Conservation (phyloP, 2,329 filamentous ascomycete species). For the Dryadomyces quercivorus region DNA sequence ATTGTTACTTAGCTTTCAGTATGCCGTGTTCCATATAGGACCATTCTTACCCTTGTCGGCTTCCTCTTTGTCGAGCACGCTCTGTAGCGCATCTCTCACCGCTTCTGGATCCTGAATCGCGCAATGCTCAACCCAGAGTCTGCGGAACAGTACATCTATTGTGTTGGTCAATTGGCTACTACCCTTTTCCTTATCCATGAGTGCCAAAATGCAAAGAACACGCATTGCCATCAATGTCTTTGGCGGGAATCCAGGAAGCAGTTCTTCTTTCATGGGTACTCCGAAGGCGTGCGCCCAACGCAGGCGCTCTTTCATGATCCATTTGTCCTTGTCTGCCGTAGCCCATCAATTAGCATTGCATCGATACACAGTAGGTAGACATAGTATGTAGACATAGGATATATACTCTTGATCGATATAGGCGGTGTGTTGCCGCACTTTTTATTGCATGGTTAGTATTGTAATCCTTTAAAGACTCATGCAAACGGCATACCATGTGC, state of each 20-base stretch:
- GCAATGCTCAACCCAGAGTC: conserved; percentile 20
- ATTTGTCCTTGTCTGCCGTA: conserved; percentile 24
- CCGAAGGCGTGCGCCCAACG: conserved; percentile 22
- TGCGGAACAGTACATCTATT: conserved; percentile 21
- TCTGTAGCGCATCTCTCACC: conserved; percentile 15
- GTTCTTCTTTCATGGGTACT: conserved; percentile 20
- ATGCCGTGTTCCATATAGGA: too few relatives aligned
- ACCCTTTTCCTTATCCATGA: conserved; percentile 9
- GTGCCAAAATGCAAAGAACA: conserved; percentile 17
- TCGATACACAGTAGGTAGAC: too few relatives aligned
- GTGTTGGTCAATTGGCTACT: conserved; percentile 14
- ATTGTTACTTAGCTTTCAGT: background rate
- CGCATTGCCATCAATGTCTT: conserved; percentile 23
- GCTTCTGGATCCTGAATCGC: conserved; percentile 17
- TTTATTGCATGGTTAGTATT: too few relatives aligned
- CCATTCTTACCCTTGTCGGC: conserved; percentile 14
- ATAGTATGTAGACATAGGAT: too few relatives aligned
- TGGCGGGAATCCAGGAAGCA: conserved; percentile 24
- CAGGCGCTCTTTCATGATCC: conserved; percentile 22
- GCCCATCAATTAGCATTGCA: background rate
- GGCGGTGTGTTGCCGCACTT: conserved; percentile 24
- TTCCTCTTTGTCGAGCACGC: conserved; percentile 16
- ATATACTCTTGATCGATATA: conserved; percentile 22
- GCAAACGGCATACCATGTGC: conserved; percentile 17
- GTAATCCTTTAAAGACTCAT: background rate